A percentile compares a stretch with the other conserved stretches of the same genome.
These are phyloP conservation scores for Coprinopsis strossmayeri DNA, from an alignment of 768 basidiomycete species.

Conservation along the genomic window DNA sequence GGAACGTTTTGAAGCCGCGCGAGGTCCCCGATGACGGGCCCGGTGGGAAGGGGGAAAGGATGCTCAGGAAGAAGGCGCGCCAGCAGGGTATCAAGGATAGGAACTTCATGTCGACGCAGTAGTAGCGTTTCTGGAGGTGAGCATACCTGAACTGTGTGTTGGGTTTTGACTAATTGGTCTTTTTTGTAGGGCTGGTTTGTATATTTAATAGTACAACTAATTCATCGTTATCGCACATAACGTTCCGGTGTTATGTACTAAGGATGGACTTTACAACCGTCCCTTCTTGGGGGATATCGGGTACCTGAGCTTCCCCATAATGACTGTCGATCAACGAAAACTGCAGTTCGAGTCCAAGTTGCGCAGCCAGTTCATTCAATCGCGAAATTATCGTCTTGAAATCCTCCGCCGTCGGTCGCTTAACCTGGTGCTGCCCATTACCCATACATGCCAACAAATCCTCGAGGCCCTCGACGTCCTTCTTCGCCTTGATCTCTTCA, in stretches of 20 bases:
- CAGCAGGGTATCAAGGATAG: conserved; percentile 68
- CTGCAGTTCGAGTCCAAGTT: not conserved
- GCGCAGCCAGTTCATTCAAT: not conserved
- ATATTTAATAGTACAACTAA: too few species aligned
- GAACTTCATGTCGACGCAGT: conserved; percentile 86
- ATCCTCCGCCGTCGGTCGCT: conserved; percentile 33
- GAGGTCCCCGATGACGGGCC: conserved; percentile 64
- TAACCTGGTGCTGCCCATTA: conserved; percentile 9
- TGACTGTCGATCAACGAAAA: too few species aligned
- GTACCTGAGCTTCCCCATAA: too few species aligned
- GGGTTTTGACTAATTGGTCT: too few species aligned
- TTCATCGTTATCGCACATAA: too few species aligned
- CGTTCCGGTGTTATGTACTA: too few species aligned
- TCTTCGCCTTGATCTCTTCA: conserved; percentile 39
- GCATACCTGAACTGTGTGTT: too few species aligned
- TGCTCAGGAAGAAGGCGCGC: conserved; percentile 52
- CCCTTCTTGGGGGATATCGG: too few species aligned
- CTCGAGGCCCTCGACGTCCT: conserved; percentile 47
- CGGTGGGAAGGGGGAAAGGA: conserved; percentile 60
- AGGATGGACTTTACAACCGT: too few species aligned
- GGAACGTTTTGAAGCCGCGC: conserved; percentile 64
- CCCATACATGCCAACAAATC: conserved; percentile 44
- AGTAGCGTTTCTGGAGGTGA: too few species aligned
- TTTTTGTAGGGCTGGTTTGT: too few species aligned
- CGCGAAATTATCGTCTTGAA: not conserved